Conservation (phyloP, 176 grass and related monocot species). For the Chloris gayana region DNA sequence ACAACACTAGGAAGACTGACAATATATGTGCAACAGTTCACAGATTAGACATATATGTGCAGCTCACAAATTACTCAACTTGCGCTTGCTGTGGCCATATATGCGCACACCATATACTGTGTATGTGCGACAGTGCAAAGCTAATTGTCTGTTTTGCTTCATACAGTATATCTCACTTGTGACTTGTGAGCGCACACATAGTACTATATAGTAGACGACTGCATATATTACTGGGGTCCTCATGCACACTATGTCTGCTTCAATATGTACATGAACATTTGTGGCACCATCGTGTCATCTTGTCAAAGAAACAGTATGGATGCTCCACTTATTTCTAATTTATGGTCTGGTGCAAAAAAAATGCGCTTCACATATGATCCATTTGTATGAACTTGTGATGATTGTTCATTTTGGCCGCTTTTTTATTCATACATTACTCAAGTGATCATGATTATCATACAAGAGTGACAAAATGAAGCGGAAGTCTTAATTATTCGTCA, state of each 20-base stretch:
- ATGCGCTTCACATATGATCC: too few relatives aligned
- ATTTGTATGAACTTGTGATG: background rate
- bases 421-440: background rate
- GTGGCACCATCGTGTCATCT: background rate
- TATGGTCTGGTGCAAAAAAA: too few relatives aligned
- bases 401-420: background rate
- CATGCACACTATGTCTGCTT: background rate
- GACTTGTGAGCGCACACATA: background rate
- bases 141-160: background rate
- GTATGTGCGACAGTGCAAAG: background rate
- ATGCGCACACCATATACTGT: background rate
- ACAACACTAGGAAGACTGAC: background rate
- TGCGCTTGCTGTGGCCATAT: background rate
- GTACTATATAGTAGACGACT: background rate
- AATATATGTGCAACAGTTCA: too few relatives aligned
- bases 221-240: background rate
- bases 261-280: background rate
- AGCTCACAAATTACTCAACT: too few relatives aligned
- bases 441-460: too few relatives aligned
- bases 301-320: background rate
- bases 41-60: too few relatives aligned
- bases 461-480: too few relatives aligned
- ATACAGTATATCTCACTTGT: background rate
- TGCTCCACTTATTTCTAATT: background rate
- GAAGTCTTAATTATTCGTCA: too few relatives aligned